Percentiles rank a stretch among this genome's conserved stretches.
phyloP scores from a whole-genome alignment of 352 stramenopile species.

The Pythium monospermum region DNA sequence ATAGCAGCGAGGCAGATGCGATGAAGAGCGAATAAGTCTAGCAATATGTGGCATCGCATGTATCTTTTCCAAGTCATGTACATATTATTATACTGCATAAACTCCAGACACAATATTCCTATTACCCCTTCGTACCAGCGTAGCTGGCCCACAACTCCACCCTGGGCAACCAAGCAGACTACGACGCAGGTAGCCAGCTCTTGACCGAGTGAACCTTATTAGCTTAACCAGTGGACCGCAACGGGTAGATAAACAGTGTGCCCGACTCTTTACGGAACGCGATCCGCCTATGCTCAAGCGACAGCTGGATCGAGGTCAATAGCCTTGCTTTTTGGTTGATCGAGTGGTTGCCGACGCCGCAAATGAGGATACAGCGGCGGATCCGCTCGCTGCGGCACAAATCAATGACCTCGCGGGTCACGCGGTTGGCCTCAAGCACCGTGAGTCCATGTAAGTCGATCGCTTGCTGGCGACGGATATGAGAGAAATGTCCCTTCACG shows the following conservation, averaged over 20 bases:
- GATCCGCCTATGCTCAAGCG: constrained; percentile 53
- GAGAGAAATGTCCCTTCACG: constrained; percentile 39
- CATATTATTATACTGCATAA: too few relatives aligned
- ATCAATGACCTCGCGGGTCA: constrained; percentile 50
- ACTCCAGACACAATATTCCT: too few relatives aligned
- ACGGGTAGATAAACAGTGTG: constrained; percentile 56
- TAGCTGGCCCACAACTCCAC: too few relatives aligned
- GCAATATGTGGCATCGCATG: too few relatives aligned
- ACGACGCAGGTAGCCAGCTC: too few relatives aligned
- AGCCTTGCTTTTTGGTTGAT: constrained; percentile 59
- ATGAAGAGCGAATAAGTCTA: too few relatives aligned
- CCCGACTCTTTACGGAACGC: constrained; percentile 49
- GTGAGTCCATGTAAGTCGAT: constrained; percentile 66
- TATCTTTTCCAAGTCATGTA: too few relatives aligned
- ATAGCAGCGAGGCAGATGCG: too few relatives aligned
- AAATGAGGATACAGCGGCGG: constrained; percentile 56
- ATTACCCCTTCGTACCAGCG: too few relatives aligned
- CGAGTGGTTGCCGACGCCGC: constrained; percentile 62
- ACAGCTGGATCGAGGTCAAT: constrained; percentile 51
- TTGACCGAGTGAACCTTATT: too few relatives aligned
- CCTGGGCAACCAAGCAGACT: background rate
- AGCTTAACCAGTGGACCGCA: constrained; percentile 31
- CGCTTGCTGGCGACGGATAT: constrained; percentile 48
- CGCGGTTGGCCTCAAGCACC: constrained; percentile 58
- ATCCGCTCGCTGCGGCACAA: constrained; percentile 57